Evolutionary conservation across 2,329 filamentous ascomycete genomes (phyloP).

Genomic region (Penicillium sp.): DNA sequence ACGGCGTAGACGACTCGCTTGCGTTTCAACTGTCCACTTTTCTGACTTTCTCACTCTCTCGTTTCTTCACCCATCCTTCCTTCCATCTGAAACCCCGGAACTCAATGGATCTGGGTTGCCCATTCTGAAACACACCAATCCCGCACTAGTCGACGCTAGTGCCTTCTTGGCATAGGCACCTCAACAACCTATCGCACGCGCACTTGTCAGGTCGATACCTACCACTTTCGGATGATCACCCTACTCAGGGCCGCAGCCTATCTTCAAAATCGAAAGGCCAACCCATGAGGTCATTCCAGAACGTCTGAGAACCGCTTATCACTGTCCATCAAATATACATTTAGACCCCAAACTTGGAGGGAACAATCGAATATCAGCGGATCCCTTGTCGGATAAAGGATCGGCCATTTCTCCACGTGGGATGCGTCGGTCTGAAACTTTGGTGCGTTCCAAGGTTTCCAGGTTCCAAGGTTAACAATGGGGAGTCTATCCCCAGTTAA

Average conservation of each 20-base stretch:
- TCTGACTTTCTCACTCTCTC: no score
- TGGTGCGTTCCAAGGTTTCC: neutral
- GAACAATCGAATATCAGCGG: neutral
- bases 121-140: constrained; percentile 32
- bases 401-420: constrained; percentile 1
- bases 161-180: constrained; percentile 5
- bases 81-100: constrained; percentile 28
- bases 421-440: constrained; percentile 1
- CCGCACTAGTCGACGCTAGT: constrained; percentile 23
- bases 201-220: constrained; percentile 5
- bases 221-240: constrained; percentile 6
- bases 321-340: neutral
- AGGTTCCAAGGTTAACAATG: neutral
- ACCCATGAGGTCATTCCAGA: neutral
- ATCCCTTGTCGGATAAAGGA: neutral
- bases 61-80: no score
- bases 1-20: no score
- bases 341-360: neutral
- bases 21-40: neutral
- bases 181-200: constrained; percentile 4
- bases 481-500: neutral
- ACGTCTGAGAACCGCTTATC: neutral
- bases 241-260: neutral
- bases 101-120: constrained; percentile 17
- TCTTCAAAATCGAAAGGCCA: neutral